phyloP scores from a whole-genome alignment of 2,329 filamentous ascomycete genomes.

The Dothideomycetes sp. region DNA sequence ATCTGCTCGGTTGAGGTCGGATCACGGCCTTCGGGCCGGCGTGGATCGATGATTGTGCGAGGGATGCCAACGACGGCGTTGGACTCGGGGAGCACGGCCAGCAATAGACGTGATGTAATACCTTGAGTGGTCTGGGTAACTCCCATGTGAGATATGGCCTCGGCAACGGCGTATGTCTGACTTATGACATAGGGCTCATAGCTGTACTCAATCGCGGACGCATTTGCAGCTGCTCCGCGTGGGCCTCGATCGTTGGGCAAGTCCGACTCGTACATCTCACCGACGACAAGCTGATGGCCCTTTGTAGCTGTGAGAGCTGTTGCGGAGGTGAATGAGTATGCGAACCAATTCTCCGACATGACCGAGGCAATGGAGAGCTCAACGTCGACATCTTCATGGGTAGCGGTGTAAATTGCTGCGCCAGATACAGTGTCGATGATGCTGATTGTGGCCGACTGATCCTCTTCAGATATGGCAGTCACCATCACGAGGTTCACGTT shows the following conservation, averaged over 20 bases:
- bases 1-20: conserved; percentile 67
- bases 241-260: conserved; percentile 75
- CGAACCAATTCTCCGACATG: conserved; percentile 90
- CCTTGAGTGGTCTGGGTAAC: conserved; percentile 88
- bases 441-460: conserved; percentile 57
- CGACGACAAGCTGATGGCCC: conserved; percentile 75
- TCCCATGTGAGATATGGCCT: conserved; percentile 66
- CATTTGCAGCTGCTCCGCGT: conserved; percentile 56
- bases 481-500: conserved; percentile 78
- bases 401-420: conserved; percentile 60
- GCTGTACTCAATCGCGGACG: conserved; percentile 61
- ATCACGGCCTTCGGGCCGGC: conserved; percentile 76
- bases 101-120: conserved; percentile 71
- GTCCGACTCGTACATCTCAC: conserved; percentile 83
- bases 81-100: conserved; percentile 64
- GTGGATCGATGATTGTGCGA: conserved; percentile 68
- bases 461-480: conserved; percentile 51
- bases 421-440: conserved; percentile 82
- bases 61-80: conserved; percentile 72
- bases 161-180: conserved; percentile 70
- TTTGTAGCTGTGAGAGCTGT: conserved; percentile 48
- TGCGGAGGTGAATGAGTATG: conserved; percentile 61
- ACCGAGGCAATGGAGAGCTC: conserved; percentile 63
- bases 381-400: conserved; percentile 63
- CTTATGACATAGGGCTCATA: conserved; percentile 64